phyloP scores from a whole-genome alignment of 257 asterid genomes.

The Galeopsis tetrahit region DNA sequence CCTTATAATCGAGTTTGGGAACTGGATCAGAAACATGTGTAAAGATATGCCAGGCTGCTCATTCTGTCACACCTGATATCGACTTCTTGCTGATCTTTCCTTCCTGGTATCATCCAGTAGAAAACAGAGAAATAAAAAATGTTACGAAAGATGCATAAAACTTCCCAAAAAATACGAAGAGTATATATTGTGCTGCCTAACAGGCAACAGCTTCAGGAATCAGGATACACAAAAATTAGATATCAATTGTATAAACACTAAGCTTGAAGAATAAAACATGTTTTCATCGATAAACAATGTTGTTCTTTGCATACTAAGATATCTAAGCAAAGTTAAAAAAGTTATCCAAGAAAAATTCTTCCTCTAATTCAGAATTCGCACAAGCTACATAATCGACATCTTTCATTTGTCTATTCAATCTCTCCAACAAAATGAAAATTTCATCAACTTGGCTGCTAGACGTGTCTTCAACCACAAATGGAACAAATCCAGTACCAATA shows the following conservation, averaged over 20 bases:
- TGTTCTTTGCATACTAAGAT: not conserved
- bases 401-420: slow-evolving; percentile 63
- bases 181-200: not conserved
- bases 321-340: not conserved
- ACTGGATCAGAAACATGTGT: too few relatives aligned
- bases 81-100: slow-evolving; percentile 64
- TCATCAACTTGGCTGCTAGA: slow-evolving; percentile 52
- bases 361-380: slow-evolving; percentile 45
- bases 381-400: slow-evolving; percentile 48
- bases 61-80: slow-evolving; percentile 57
- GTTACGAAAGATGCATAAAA: slow-evolving; percentile 19
- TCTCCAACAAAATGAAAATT: slow-evolving; percentile 51
- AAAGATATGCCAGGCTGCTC: slow-evolving; percentile 19
- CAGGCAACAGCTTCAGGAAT: too few relatives aligned
- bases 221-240: not conserved
- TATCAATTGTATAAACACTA: not conserved
- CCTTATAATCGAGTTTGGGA: slow-evolving; percentile 49
- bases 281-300: not conserved
- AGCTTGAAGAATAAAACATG: not conserved
- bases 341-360: slow-evolving; percentile 43
- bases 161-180: not conserved
- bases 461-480: slow-evolving; percentile 68
- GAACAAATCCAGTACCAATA: slow-evolving; percentile 65
- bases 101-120: slow-evolving; percentile 76
- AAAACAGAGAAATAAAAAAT: not conserved